Conservation (phyloP, 192 early-diverging fungal genomes). For the Ramicandelaber brevisporus region DNA sequence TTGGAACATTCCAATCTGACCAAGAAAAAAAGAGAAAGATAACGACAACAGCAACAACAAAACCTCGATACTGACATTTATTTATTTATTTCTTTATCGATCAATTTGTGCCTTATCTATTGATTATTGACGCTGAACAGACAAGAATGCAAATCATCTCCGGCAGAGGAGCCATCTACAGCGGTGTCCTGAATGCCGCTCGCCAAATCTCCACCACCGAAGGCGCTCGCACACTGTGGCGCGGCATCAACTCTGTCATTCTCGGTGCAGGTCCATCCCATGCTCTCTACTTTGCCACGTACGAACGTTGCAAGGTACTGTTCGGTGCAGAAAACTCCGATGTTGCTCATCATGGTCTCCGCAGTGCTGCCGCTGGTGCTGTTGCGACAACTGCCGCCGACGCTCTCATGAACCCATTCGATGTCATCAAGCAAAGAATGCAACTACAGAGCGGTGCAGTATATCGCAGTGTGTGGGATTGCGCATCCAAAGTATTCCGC, state of each 20-base stretch:
- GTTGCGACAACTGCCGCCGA: slow-evolving; percentile 72
- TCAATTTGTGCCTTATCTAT: slow-evolving; percentile 2
- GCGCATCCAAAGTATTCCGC: slow-evolving; percentile 34
- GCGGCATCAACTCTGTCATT: slow-evolving; percentile 79
- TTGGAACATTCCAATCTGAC: too few species aligned
- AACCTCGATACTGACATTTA: too few species aligned
- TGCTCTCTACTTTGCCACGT: slow-evolving; percentile 83
- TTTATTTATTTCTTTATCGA: slow-evolving; percentile 1
- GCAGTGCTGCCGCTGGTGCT: slow-evolving; percentile 49
- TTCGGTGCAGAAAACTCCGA: slow-evolving; percentile 18
- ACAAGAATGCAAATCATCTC: slow-evolving; percentile 96
- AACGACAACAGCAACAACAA: too few species aligned
- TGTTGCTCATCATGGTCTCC: slow-evolving; percentile 1
- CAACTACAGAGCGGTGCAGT: slow-evolving; percentile 50
- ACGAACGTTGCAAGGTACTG: slow-evolving; percentile 68
- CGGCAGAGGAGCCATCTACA: slow-evolving; percentile 40
- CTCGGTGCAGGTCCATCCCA: slow-evolving; percentile 87
- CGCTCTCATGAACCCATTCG: slow-evolving; percentile 89
- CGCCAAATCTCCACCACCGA: slow-evolving; percentile 45
- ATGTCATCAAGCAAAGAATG: slow-evolving; percentile 94
- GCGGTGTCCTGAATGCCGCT: slow-evolving; percentile 39
- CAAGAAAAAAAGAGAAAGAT: too few species aligned
- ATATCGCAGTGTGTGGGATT: slow-evolving; percentile 42
- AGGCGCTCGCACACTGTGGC: slow-evolving; percentile 61
- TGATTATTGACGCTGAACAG: too few species aligned